Percentiles rank a stretch among this genome's conserved stretches.
Conservation (phyloP, 2,329 filamentous ascomycete species). For the Aspergillus brasiliensis region DNA sequence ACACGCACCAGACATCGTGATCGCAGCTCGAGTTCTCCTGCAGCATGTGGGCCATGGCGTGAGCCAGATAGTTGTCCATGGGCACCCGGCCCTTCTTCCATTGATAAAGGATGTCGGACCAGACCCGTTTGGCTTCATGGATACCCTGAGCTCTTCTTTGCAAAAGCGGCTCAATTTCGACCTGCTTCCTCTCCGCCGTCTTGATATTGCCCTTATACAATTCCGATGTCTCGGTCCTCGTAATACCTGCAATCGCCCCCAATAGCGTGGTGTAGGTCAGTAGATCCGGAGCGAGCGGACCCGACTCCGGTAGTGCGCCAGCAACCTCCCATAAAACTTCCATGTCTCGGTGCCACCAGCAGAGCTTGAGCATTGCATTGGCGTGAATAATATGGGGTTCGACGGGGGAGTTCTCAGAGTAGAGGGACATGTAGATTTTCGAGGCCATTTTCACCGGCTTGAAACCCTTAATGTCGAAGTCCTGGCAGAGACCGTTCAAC, state of each 20-base stretch:
- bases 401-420: constrained; percentile 62
- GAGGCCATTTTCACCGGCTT: constrained; percentile 69
- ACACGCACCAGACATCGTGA: constrained; percentile 69
- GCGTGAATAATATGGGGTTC: constrained; percentile 78
- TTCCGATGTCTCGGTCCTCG: constrained; percentile 34
- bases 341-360: constrained; percentile 71
- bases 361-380: constrained; percentile 85
- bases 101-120: constrained; percentile 75
- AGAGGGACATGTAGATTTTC: constrained; percentile 75
- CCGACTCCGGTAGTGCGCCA: constrained; percentile 67
- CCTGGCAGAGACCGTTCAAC: constrained; percentile 70
- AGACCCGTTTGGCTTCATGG: constrained; percentile 70
- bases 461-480: constrained; percentile 54
- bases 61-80: constrained; percentile 78
- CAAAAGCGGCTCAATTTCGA: constrained; percentile 23
- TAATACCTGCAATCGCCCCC: constrained; percentile 66
- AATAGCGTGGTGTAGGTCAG: constrained; percentile 82
- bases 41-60: constrained; percentile 78
- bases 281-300: constrained; percentile 65
- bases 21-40: constrained; percentile 64
- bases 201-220: constrained; percentile 31
- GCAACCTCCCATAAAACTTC: constrained; percentile 79
- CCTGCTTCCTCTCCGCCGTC: too few species aligned
- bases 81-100: constrained; percentile 72
- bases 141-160: constrained; percentile 49